phyloP scores from a whole-genome alignment of 495 filamentous ascomycete species.

The Aspergillus cristatus region DNA sequence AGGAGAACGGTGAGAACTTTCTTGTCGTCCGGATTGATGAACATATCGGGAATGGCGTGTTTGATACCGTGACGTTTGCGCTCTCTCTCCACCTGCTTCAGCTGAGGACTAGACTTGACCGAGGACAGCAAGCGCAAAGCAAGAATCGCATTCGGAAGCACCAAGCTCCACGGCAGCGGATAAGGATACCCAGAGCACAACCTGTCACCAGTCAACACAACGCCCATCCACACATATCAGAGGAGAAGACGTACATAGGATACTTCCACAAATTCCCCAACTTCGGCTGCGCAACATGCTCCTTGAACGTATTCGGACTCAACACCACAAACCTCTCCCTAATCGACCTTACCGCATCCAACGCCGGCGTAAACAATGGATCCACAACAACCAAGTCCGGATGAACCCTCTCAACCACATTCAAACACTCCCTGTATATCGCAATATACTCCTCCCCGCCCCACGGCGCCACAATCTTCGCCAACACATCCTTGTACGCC shows the following conservation, averaged over 20 bases:
- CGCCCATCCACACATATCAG: not conserved
- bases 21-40: not conserved
- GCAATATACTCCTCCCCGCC: constrained; percentile 28
- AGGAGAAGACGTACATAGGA: constrained; percentile 14
- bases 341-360: constrained; percentile 31
- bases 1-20: constrained; percentile 2
- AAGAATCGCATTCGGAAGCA: constrained; percentile 25
- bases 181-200: constrained; percentile 25
- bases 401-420: constrained; percentile 21
- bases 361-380: constrained; percentile 27
- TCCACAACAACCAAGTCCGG: constrained; percentile 32
- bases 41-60: constrained; percentile 3
- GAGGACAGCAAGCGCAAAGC: constrained; percentile 1
- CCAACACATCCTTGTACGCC: constrained; percentile 7
- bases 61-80: constrained; percentile 9
- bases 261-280: constrained; percentile 23
- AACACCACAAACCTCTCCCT: constrained; percentile 15
- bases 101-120: not conserved
- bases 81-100: constrained; percentile 5
- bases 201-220: not conserved
- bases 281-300: constrained; percentile 26
- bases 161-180: constrained; percentile 19
- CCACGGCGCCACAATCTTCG: constrained; percentile 20
- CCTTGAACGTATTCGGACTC: constrained; percentile 25
- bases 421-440: constrained; percentile 21